phyloP scores from a whole-genome alignment of 768 basidiomycete species.

The Mycena sanguinolenta region DNA sequence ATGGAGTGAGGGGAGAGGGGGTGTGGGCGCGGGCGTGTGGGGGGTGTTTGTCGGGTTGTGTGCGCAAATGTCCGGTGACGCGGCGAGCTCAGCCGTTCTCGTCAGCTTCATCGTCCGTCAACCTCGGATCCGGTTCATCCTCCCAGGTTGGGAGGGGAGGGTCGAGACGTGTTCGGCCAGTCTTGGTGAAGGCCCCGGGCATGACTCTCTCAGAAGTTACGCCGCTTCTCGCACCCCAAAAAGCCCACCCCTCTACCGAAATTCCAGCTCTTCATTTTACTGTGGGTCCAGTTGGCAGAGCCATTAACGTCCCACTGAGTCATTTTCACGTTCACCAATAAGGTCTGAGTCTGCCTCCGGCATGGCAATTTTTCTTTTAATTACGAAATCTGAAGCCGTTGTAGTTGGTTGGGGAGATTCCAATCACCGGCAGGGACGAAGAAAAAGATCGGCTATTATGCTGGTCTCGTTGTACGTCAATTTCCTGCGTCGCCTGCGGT shows the following conservation, averaged over 20 bases:
- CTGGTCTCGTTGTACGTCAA: conserved; percentile 1
- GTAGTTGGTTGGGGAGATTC: not conserved
- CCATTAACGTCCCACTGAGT: not conserved
- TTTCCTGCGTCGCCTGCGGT: not conserved
- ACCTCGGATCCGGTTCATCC: too few species aligned
- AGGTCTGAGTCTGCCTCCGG: not conserved
- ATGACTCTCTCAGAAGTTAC: not conserved
- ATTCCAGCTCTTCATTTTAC: conserved; percentile 5
- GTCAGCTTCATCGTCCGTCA: too few species aligned
- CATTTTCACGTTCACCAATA: conserved; percentile 6
- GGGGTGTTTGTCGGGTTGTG: too few species aligned
- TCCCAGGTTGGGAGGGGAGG: too few species aligned
- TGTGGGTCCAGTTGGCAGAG: conserved; percentile 4
- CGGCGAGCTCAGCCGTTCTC: too few species aligned
- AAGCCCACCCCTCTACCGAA: not conserved
- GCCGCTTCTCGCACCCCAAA: not conserved
- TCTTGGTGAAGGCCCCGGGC: too few species aligned
- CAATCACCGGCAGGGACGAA: not conserved
- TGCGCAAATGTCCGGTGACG: too few species aligned
- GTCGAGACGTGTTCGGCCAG: too few species aligned
- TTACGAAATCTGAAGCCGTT: not conserved
- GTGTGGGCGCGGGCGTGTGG: too few species aligned
- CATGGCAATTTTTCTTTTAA: not conserved
- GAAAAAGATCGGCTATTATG: conserved; percentile 9
- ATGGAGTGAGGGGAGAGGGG: too few species aligned